A percentile compares a stretch with the other conserved stretches of the same genome.
These are phyloP conservation scores for Sungouiella blattae DNA, from an alignment of 805 yeast genomes.

Conservation along the genomic window DNA sequence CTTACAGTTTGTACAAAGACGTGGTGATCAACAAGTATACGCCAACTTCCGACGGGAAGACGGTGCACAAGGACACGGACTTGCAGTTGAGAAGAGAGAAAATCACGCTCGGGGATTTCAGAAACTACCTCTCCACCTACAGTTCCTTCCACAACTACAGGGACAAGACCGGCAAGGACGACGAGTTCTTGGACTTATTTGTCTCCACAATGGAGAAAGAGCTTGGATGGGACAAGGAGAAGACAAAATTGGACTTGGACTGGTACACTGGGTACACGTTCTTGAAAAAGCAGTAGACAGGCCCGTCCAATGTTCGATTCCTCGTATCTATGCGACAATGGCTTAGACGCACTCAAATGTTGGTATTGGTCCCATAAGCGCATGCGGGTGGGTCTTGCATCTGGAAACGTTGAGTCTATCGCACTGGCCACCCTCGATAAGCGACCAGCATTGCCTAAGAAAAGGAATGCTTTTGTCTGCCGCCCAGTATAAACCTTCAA, in stretches of 20 bases:
- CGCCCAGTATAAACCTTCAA: too few relatives aligned
- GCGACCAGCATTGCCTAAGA: too few relatives aligned
- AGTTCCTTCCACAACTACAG: conserved; percentile 64
- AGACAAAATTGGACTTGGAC: conserved; percentile 37
- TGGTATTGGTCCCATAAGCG: too few relatives aligned
- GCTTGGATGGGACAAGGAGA: conserved; percentile 43
- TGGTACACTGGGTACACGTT: conserved; percentile 54
- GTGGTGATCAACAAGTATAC: conserved; percentile 24
- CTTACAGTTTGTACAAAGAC: conserved; percentile 40
- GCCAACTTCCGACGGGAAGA: conserved; percentile 16
- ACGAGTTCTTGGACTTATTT: conserved; percentile 33
- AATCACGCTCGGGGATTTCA: conserved; percentile 44
- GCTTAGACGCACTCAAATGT: too few relatives aligned
- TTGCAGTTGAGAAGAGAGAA: conserved; percentile 27
- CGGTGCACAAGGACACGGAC: conserved; percentile 16
- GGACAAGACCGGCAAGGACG: conserved; percentile 31
- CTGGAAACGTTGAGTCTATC: too few relatives aligned
- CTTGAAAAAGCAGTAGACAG: conserved; percentile 27
- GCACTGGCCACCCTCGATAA: too few relatives aligned
- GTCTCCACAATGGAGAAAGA: conserved; percentile 32
- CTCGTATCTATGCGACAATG: too few relatives aligned
- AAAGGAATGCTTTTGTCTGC: too few relatives aligned
- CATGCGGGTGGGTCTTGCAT: too few relatives aligned
- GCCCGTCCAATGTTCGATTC: too few relatives aligned
- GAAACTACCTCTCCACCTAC: conserved; percentile 61